These are phyloP conservation scores for Calonectria ilicicola DNA, from an alignment of 2,329 filamentous ascomycete species.

Conservation along the genomic window DNA sequence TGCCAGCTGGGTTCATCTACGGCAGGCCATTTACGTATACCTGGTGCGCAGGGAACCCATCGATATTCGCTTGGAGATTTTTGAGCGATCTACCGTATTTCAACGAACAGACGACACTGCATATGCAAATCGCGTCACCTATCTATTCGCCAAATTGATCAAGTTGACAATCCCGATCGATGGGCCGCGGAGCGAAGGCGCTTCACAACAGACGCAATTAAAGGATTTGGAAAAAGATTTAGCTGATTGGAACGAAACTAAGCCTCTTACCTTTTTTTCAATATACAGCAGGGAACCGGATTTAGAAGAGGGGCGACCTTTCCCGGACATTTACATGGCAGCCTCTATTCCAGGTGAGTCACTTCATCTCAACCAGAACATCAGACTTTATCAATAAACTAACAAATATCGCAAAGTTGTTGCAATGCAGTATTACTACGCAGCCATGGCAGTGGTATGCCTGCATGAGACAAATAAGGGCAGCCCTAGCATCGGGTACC, in stretches of 20 bases:
- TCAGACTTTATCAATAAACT: background rate
- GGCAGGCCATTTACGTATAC: constrained; percentile 54
- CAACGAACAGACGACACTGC: constrained; percentile 28
- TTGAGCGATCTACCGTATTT: constrained; percentile 32
- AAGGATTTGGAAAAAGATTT: background rate
- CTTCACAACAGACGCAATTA: background rate
- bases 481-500: background rate
- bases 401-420: constrained; percentile 41
- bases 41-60: constrained; percentile 39
- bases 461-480: constrained; percentile 26
- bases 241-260: background rate
- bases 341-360: constrained; percentile 17
- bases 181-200: background rate
- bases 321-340: constrained; percentile 17
- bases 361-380: background rate
- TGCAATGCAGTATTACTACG: constrained; percentile 53
- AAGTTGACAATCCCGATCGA: constrained; percentile 32
- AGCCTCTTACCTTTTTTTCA: constrained; percentile 10
- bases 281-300: background rate
- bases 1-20: constrained; percentile 53
- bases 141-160: constrained; percentile 38
- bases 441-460: constrained; percentile 30
- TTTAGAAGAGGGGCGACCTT: background rate
- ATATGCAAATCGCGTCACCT: constrained; percentile 34
- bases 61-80: constrained; percentile 33